Evolutionary conservation across 495 filamentous ascomycete genomes (phyloP).

Genomic region (Penicillium samsonianum): DNA sequence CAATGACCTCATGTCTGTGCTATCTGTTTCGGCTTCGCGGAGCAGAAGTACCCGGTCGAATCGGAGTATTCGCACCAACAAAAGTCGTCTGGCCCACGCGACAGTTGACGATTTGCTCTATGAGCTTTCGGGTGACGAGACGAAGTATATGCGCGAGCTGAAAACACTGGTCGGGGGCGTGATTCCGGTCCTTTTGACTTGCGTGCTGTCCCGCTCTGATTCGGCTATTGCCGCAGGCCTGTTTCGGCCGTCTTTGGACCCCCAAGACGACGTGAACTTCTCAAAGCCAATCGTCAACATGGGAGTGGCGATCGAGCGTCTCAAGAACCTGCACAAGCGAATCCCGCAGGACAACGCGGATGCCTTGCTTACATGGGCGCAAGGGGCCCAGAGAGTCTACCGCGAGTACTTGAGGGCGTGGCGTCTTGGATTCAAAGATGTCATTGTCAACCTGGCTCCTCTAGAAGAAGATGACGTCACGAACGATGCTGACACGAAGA

Average conservation of each 20-base stretch:
- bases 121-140: conserved; percentile 81
- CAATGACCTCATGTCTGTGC: conserved; percentile 88
- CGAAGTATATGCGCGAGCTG: conserved; percentile 88
- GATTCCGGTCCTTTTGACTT: conserved; percentile 85
- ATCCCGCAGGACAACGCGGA: conserved; percentile 71
- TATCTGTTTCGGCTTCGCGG: conserved; percentile 71
- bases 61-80: conserved; percentile 70
- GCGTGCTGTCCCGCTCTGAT: conserved; percentile 75
- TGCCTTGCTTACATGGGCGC: conserved; percentile 76
- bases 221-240: conserved; percentile 65
- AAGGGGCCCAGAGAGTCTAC: conserved; percentile 74
- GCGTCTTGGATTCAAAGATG: conserved; percentile 92
- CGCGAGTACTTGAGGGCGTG: conserved; percentile 85
- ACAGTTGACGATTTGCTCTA: conserved; percentile 73
- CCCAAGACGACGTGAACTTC: conserved; percentile 60
- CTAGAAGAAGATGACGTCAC: conserved; percentile 51
- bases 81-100: conserved; percentile 63
- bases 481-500: conserved; percentile 54
- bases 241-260: conserved; percentile 57
- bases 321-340: conserved; percentile 76
- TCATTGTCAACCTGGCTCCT: conserved; percentile 89
- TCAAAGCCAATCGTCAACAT: conserved; percentile 92
- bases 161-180: conserved; percentile 95
- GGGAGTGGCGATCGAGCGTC: conserved; percentile 83
- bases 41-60: conserved; percentile 68